Conservation (phyloP, 2,329 filamentous ascomycete genomes). For the Aspergillus melleus region DNA sequence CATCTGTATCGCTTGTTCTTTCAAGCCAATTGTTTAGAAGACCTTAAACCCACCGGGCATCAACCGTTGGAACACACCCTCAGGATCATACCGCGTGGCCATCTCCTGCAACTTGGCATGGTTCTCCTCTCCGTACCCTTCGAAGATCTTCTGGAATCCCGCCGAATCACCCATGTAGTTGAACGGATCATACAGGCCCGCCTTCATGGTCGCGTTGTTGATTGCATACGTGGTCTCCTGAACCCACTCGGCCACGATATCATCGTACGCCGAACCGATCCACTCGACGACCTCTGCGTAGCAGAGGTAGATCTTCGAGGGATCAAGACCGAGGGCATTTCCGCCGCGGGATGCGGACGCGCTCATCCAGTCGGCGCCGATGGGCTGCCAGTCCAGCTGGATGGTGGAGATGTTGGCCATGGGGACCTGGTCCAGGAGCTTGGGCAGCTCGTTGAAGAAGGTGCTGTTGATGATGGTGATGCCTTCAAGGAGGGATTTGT, state of each 20-base stretch:
- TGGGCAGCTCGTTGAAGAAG: slow-evolving; percentile 41
- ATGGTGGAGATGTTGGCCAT: slow-evolving; percentile 42
- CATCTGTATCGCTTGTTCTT: too few relatives aligned
- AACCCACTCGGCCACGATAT: slow-evolving; percentile 34
- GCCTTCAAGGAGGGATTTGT: slow-evolving; percentile 36
- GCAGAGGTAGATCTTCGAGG: slow-evolving; percentile 40
- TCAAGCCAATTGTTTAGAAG: slow-evolving; percentile 12
- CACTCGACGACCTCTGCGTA: slow-evolving; percentile 41
- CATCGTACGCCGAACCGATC: slow-evolving; percentile 27
- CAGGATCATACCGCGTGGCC: slow-evolving; percentile 39
- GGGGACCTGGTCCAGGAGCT: slow-evolving; percentile 36
- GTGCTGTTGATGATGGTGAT: slow-evolving; percentile 42
- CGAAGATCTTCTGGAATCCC: slow-evolving; percentile 38
- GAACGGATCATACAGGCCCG: slow-evolving; percentile 30
- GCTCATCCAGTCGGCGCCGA: slow-evolving; percentile 38
- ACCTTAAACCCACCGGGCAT: slow-evolving; percentile 44
- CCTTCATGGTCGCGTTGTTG: slow-evolving; percentile 27
- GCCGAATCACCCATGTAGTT: slow-evolving; percentile 37
- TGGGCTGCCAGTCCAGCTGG: slow-evolving; percentile 41
- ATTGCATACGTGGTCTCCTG: slow-evolving; percentile 31
- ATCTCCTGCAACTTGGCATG: slow-evolving; percentile 29
- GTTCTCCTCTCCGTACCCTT: slow-evolving; percentile 37
- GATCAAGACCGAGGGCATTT: slow-evolving; percentile 28
- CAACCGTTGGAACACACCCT: slow-evolving; percentile 37
- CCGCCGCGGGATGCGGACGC: slow-evolving; percentile 26